Evolutionary conservation across 2,329 filamentous ascomycete species (phyloP).

Genomic region (Cladophialophora immunda): DNA sequence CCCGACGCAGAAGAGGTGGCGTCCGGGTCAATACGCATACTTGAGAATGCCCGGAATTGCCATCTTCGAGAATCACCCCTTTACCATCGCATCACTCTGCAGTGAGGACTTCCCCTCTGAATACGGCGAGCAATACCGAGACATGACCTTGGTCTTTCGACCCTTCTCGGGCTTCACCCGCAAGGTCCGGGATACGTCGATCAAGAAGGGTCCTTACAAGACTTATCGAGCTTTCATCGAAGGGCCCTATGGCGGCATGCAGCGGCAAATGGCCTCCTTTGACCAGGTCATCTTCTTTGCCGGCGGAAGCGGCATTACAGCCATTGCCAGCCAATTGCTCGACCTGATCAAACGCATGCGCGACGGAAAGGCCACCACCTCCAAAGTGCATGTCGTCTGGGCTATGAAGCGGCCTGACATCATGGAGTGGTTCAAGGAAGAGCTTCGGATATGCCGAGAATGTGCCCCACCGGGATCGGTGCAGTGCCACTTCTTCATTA

Average conservation of each 20-base stretch:
- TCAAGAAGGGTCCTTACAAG: slow-evolving; percentile 87
- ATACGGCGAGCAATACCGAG: slow-evolving; percentile 85
- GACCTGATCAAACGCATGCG: slow-evolving; percentile 97
- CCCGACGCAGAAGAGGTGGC: slow-evolving; percentile 91
- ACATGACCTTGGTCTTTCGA: slow-evolving; percentile 90
- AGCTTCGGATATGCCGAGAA: slow-evolving; percentile 89
- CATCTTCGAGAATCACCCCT: slow-evolving; percentile 90
- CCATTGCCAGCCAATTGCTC: slow-evolving; percentile 87
- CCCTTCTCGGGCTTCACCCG: slow-evolving; percentile 91
- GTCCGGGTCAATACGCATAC: slow-evolving; percentile 93
- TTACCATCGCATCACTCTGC: slow-evolving; percentile 91
- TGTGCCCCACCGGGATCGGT: slow-evolving; percentile 87
- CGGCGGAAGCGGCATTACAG: slow-evolving; percentile 93
- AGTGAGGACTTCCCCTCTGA: slow-evolving; percentile 92
- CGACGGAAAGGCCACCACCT: slow-evolving; percentile 91
- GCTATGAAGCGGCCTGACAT: slow-evolving; percentile 88
- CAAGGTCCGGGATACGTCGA: slow-evolving; percentile 80
- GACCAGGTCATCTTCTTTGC: slow-evolving; percentile 93
- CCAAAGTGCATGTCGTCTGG: slow-evolving; percentile 92
- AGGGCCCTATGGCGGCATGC: slow-evolving; percentile 94
- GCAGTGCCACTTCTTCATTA: slow-evolving; percentile 94
- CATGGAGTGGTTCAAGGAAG: slow-evolving; percentile 98
- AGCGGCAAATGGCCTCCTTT: slow-evolving; percentile 86
- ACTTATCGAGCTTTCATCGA: slow-evolving; percentile 93
- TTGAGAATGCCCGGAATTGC: slow-evolving; percentile 93